These are phyloP conservation scores for Solanum ossicruentum DNA, from an alignment of 257 asterid species.

Conservation along the genomic window DNA sequence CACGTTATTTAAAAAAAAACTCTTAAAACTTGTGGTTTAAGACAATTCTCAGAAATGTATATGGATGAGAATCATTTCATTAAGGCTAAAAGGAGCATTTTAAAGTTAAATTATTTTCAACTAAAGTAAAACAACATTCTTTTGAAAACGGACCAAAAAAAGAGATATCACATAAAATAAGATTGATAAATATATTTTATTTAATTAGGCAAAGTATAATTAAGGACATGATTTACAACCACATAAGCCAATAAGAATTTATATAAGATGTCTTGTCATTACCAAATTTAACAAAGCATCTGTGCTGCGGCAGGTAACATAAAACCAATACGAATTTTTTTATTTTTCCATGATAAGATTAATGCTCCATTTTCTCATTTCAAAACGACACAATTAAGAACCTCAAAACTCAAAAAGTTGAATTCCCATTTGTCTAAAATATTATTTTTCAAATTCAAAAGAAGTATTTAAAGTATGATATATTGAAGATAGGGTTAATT, in stretches of 20 bases:
- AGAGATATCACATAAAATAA: too few species aligned
- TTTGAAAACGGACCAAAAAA: rapidly evolving
- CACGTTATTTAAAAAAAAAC: too few species aligned
- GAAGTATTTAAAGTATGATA: not conserved
- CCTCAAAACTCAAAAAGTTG: conserved; percentile 22
- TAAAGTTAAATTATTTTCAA: too few species aligned
- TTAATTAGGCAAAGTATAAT: not conserved
- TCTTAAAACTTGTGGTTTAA: too few species aligned
- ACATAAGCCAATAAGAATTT: not conserved
- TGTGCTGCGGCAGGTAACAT: not conserved
- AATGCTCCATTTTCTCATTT: not conserved
- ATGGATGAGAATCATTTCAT: too few species aligned
- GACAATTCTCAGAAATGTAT: too few species aligned
- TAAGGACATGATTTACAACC: not conserved
- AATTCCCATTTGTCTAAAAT: conserved; percentile 38
- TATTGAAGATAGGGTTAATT: too few species aligned
- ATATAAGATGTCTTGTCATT: not conserved
- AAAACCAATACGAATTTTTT: not conserved
- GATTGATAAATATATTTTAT: not conserved
- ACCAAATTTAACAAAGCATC: not conserved
- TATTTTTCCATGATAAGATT: not conserved
- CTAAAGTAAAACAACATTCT: too few species aligned
- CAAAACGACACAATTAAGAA: not conserved
- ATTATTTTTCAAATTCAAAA: conserved; percentile 22
- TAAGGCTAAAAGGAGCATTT: too few species aligned